Evolutionary conservation across 495 filamentous ascomycete genomes (phyloP), one percentile per base, ranked within the genome.

Genomic region (Xylaria longipes): DNA sequence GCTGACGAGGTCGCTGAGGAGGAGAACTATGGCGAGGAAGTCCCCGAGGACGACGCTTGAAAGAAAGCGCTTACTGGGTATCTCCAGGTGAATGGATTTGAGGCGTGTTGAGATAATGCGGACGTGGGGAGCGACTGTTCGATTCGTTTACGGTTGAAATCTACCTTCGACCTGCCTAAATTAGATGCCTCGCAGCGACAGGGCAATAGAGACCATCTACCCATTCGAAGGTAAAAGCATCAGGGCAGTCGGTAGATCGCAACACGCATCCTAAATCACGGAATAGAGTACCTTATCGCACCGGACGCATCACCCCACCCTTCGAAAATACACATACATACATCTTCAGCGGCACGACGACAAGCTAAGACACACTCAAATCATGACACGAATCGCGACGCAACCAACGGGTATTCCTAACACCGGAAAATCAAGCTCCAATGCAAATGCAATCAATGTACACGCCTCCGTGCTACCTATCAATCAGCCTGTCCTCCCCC

Each of bases 1-100:
- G 71, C 73, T 5, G 69, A 74, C 41, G 80, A 80, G 60, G 77
- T 68, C 2, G 81, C 84, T 71, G 94, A 94, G 77, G 95, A 97
- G 72, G 94, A 94, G 71, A 92, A 92, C 72, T 97, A 96, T 75
- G 94, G 91, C 46, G 93, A 95, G 81, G 93, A 97, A 75, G 89
- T 90, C 1, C 84, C 87, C 8, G 90, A 90, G 29, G 83, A 82
- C 7, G 81, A 84, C 1, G 71, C 71, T 12, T 33, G 27, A 27
- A 14, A 15, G 29, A 20, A n/a, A 15, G n/a, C 12, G 25, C 25
- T 29, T 29, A 27, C 14, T 56, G 12, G 52, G 22, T 8, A 41
- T 41, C 7, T 48, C 41, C 41, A 1, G 20, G 12, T 7, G 17
- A 48, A 48, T 45, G 43, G 17, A 46, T n/a, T 25, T 25, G 48